phyloP scores from a whole-genome alignment of 2,329 filamentous ascomycete genomes.

The Phaeophleospora eucalypticola region DNA sequence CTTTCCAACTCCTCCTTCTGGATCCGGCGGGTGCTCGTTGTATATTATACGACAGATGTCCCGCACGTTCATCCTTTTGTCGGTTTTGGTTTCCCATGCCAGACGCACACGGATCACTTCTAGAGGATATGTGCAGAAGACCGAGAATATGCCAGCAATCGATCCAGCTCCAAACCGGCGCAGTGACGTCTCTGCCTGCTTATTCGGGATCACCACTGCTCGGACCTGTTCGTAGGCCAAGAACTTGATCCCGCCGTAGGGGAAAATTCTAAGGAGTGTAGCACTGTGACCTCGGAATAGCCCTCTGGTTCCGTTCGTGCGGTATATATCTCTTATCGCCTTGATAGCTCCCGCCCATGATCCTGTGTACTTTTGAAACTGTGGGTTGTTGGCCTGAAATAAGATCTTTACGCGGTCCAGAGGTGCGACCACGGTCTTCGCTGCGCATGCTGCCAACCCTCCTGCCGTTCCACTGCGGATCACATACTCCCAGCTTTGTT shows the following conservation, averaged over 20 bases:
- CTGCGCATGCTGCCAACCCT: conserved; percentile 85
- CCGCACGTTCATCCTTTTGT: conserved; percentile 65
- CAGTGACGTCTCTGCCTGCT: conserved; percentile 71
- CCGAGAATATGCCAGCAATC: conserved; percentile 78
- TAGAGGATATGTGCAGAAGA: conserved; percentile 93
- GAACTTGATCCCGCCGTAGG: conserved; percentile 97
- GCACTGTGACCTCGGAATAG: conserved; percentile 93
- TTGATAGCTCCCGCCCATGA: conserved; percentile 80
- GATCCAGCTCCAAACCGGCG: conserved; percentile 72
- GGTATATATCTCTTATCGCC: conserved; percentile 80
- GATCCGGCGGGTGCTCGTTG: conserved; percentile 57
- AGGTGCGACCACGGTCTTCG: conserved; percentile 90
- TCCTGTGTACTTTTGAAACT: conserved; percentile 88
- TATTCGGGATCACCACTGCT: conserved; percentile 66
- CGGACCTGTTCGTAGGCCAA: conserved; percentile 96
- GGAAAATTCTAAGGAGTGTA: conserved; percentile 89
- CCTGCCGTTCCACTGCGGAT: conserved; percentile 81
- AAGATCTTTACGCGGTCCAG: conserved; percentile 98
- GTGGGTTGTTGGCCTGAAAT: conserved; percentile 91
- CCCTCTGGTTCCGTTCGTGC: conserved; percentile 66
- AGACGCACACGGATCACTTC: conserved; percentile 89
- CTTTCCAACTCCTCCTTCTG: conserved; percentile 10
- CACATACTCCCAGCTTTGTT: conserved; percentile 77
- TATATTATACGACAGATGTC: conserved; percentile 85
- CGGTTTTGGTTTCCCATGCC: conserved; percentile 84